These are phyloP conservation scores for Ceratocystis diversiconidia DNA, from an alignment of 2,329 filamentous ascomycete genomes.

Conservation along the genomic window DNA sequence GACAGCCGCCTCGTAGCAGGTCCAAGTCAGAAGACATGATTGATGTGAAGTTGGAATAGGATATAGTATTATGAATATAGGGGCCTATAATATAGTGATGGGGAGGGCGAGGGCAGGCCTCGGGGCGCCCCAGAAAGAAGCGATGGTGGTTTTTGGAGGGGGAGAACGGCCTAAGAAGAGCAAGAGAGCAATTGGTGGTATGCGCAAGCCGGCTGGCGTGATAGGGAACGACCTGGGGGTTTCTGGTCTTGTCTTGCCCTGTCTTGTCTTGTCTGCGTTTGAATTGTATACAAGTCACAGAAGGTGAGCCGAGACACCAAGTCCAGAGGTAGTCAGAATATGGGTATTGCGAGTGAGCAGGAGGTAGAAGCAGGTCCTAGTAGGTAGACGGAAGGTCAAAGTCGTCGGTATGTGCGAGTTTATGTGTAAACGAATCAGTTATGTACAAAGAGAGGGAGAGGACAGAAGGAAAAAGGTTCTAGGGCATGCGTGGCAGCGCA, in stretches of 20 bases:
- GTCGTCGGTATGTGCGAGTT: no score
- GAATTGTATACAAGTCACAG: background rate
- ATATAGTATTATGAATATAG: background rate
- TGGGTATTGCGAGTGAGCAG: no score
- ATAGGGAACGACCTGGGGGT: background rate
- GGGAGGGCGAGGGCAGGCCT: background rate
- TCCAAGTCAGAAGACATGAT: slow-evolving; percentile 13
- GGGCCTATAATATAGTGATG: background rate
- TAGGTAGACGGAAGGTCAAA: no score
- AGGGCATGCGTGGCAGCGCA: background rate
- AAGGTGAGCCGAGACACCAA: background rate
- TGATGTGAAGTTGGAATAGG: background rate
- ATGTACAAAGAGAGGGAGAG: background rate
- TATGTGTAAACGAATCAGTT: no score
- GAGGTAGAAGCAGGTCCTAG: no score
- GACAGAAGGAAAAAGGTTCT: background rate
- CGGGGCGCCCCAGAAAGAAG: background rate
- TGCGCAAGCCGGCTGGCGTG: background rate
- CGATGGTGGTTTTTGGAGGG: background rate
- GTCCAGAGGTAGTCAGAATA: background rate
- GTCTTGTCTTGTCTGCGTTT: background rate
- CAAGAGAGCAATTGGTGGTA: background rate
- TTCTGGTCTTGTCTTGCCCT: background rate
- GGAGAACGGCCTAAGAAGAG: no score
- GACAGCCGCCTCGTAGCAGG: slow-evolving; percentile 16